Percentiles rank a stretch among this genome's conserved stretches.
Evolutionary conservation across 768 basidiomycete species (phyloP).

Genomic region (Russula dissimulans): DNA sequence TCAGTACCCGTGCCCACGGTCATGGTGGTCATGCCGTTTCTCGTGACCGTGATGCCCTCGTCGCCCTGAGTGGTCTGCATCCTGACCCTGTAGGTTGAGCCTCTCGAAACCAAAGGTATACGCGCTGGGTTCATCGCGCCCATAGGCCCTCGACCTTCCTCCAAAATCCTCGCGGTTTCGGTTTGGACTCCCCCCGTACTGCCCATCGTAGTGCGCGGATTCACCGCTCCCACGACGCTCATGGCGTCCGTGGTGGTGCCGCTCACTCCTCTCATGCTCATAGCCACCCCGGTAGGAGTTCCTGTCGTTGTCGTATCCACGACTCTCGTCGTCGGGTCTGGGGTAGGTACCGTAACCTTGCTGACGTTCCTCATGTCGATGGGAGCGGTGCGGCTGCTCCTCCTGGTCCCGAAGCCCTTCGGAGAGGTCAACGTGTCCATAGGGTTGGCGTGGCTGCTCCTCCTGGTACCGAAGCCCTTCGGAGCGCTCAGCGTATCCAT

Average conservation of each 20-base stretch:
- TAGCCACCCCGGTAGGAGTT: conserved; percentile 2
- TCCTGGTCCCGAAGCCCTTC: not conserved
- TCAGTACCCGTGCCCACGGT: not conserved
- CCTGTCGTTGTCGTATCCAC: not conserved
- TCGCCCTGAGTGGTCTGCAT: not conserved
- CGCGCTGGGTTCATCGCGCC: conserved; percentile 22
- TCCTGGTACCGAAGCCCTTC: too few species aligned
- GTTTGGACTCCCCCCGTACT: not conserved
- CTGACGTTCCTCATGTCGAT: not conserved
- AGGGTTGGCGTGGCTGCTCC: too few species aligned
- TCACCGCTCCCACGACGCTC: conserved; percentile 12
- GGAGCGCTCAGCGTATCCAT: too few species aligned
- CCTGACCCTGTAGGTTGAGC: not conserved
- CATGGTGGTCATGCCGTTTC: too few species aligned
- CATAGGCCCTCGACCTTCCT: not conserved
- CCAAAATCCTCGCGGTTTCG: not conserved
- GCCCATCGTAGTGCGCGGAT: not conserved
- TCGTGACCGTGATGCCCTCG: too few species aligned
- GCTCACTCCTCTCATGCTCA: not conserved
- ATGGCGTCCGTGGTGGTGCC: not conserved
- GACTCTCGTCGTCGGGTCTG: not conserved
- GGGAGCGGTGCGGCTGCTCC: not conserved
- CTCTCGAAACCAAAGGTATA: not conserved
- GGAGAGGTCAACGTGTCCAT: not conserved
- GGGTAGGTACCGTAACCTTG: not conserved